These are phyloP conservation scores for Wolfiporia cocos DNA, from an alignment of 1,284 basidiomycete species.

Conservation along the genomic window DNA sequence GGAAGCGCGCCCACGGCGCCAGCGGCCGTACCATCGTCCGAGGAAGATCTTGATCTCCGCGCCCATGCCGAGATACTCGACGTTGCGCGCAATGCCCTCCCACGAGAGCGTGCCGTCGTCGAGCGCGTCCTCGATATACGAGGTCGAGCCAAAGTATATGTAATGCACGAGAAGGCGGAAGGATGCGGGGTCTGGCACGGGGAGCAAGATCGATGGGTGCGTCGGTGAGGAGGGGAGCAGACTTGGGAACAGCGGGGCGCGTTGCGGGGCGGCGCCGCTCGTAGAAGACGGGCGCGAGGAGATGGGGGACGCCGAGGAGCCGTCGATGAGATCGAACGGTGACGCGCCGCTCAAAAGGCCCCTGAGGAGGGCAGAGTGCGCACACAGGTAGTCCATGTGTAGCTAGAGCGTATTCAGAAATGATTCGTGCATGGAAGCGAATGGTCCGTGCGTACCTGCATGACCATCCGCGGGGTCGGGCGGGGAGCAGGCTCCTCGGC, in stretches of 20 bases:
- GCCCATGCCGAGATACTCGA: conserved; percentile 69
- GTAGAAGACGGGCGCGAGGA: conserved; percentile 16
- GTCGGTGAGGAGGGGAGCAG: conserved; percentile 54
- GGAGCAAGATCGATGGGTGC: conserved; percentile 65
- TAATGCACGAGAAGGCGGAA: conserved; percentile 69
- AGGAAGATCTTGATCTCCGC: conserved; percentile 65
- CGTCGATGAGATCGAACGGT: conserved; percentile 48
- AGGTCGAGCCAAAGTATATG: conserved; percentile 69
- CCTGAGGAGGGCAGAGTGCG: conserved; percentile 67
- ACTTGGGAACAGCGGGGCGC: conserved; percentile 51
- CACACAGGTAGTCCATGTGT: conserved; percentile 65
- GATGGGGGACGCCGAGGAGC: conserved; percentile 14
- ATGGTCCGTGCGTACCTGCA: conserved; percentile 42
- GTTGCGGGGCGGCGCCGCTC: conserved; percentile 17
- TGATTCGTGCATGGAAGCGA: not conserved
- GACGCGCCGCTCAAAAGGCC: conserved; percentile 61
- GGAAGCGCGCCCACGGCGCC: conserved; percentile 34
- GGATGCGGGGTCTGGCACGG: conserved; percentile 71
- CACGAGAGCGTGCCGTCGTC: conserved; percentile 56
- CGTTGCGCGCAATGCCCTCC: conserved; percentile 77
- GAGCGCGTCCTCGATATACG: conserved; percentile 54
- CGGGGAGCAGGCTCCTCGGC: conserved; percentile 48
- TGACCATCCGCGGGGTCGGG: conserved; percentile 46
- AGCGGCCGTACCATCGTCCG: conserved; percentile 55
- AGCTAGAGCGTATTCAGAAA: conserved; percentile 35